These are phyloP conservation scores for Trichophyton benhamiae DNA, from an alignment of 2,329 filamentous ascomycete genomes.

Conservation along the genomic window DNA sequence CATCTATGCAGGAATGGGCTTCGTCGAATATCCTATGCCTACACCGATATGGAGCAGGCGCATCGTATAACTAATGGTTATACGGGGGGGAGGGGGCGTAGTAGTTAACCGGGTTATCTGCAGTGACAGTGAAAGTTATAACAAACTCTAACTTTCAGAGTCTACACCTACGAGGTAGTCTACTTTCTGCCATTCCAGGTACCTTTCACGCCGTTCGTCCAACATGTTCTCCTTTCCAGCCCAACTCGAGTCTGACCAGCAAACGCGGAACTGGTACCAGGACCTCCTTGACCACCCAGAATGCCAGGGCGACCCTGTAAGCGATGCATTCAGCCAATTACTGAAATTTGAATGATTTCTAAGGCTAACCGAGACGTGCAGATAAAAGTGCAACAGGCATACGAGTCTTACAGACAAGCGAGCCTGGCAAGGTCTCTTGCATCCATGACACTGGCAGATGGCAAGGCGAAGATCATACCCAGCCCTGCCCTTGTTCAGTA, in stretches of 20 bases:
- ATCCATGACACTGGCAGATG: not conserved
- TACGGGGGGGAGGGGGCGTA: no score
- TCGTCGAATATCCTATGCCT: no score
- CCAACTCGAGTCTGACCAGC: constrained; percentile 5
- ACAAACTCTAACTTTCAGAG: no score
- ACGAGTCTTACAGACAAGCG: constrained; percentile 6
- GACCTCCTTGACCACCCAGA: constrained; percentile 10
- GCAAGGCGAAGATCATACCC: constrained; percentile 5
- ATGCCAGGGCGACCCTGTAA: constrained; percentile 6
- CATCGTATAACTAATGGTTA: no score
- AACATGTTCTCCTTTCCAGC: constrained; percentile 10
- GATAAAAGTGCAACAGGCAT: constrained; percentile 7
- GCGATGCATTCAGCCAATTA: not conserved
- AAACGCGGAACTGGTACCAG: constrained; percentile 8
- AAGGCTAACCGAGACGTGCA: not conserved
- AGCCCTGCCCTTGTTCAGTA: constrained; percentile 7
- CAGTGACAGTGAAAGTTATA: no score
- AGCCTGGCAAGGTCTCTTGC: constrained; percentile 3
- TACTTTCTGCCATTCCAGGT: not conserved
- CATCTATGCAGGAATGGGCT: no score
- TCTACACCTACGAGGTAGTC: no score
- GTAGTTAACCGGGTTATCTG: no score
- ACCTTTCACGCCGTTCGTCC: not conserved
- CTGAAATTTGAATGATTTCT: not conserved
- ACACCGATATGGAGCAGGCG: no score